These are phyloP conservation scores for Chenopodium formosanum DNA, from an alignment of 148 eudicot genomes.

Conservation along the genomic window DNA sequence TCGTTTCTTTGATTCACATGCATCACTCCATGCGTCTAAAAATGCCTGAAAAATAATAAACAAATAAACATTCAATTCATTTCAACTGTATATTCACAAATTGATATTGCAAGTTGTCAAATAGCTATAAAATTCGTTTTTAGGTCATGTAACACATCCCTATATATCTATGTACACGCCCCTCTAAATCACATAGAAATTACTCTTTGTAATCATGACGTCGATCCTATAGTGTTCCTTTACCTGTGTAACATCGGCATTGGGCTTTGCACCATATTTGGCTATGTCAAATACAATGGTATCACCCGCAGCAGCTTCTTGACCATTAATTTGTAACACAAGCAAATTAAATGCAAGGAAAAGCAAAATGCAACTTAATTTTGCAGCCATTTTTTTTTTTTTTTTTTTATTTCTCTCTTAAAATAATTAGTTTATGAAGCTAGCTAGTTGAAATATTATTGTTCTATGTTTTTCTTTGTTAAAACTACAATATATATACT, in stretches of 20 bases:
- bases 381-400: conserved; percentile 13
- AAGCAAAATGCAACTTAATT: background rate
- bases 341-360: conserved; percentile 13
- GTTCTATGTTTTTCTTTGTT: background rate
- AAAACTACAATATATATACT: background rate
- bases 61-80: background rate
- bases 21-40: conserved; percentile 47
- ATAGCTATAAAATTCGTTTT: too few relatives aligned
- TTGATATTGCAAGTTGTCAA: too few relatives aligned
- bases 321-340: background rate
- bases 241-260: conserved; percentile 33
- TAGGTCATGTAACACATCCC: background rate
- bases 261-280: conserved; percentile 20
- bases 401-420: background rate
- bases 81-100: too few relatives aligned
- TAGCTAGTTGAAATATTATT: background rate
- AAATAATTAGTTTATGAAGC: too few relatives aligned
- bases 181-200: too few relatives aligned
- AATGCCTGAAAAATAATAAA: conserved; percentile 33
- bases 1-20: conserved; percentile 42
- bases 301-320: background rate
- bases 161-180: background rate
- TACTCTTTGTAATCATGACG: background rate
- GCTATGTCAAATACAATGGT: conserved; percentile 23
- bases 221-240: background rate